A percentile compares a stretch with the other conserved stretches of the same genome.
Conservation (phyloP, 257 asterid species). For the Nyctanthes arbortristis region DNA sequence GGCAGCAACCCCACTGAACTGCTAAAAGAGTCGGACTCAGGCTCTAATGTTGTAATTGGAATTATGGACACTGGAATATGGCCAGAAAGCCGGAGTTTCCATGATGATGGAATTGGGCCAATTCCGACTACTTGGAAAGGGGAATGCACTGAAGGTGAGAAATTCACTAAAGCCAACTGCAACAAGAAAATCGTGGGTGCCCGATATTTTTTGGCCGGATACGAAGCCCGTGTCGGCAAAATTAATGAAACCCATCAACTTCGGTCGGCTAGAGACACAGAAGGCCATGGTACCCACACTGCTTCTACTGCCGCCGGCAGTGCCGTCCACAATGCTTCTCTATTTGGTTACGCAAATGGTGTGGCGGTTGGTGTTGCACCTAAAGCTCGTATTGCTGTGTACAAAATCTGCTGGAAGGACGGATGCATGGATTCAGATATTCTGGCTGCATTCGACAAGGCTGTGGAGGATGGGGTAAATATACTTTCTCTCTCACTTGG, state of each 20-base stretch:
- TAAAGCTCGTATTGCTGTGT: conserved; percentile 69
- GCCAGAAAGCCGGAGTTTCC: conserved; percentile 74
- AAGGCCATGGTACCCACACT: conserved; percentile 92
- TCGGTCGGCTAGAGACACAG: conserved; percentile 62
- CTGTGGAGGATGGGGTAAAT: conserved; percentile 85
- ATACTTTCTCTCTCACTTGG: conserved; percentile 77
- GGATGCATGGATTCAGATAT: conserved; percentile 90
- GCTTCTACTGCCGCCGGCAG: conserved; percentile 91
- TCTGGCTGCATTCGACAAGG: conserved; percentile 77
- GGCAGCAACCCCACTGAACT: conserved; percentile 51
- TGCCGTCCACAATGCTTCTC: conserved; percentile 64
- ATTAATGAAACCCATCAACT: conserved; percentile 36
- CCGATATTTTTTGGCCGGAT: conserved; percentile 53
- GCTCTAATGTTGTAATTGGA: conserved; percentile 70
- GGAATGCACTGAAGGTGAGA: conserved; percentile 53
- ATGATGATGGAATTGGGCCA: conserved; percentile 66
- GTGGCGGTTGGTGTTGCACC: conserved; percentile 83
- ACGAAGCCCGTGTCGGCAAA: conserved; percentile 44
- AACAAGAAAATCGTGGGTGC: conserved; percentile 77
- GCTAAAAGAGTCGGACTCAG: conserved; percentile 60
- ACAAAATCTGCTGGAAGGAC: conserved; percentile 75
- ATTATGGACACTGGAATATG: conserved; percentile 78
- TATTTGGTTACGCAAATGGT: conserved; percentile 65
- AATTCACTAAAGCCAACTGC: conserved; percentile 54
- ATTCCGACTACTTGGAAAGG: conserved; percentile 75